Evolutionary conservation across 169 alveolate genomes (phyloP), one percentile per base, ranked within the genome.

Genomic region (Eimeria maxima): DNA sequence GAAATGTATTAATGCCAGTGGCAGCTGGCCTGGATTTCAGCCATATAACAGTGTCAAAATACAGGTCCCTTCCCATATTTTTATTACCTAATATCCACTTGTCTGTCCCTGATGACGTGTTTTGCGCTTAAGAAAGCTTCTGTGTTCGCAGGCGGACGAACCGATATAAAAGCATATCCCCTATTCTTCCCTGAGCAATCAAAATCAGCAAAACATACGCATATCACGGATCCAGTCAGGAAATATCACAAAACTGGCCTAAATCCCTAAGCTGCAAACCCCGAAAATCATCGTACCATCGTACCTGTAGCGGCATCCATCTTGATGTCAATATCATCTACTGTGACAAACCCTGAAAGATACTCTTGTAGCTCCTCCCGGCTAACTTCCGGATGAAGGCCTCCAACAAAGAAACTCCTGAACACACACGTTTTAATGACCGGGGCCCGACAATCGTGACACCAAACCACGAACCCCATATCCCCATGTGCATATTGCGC

Each of bases 381-480:
- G 44, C 47, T 86, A 38, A 86, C 50, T 3, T 86, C 93, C 63
- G 65, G 93, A 20, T 86, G 93, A 18, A 86, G 73, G 29, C 83
- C 93, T 27, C 93, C 93, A 86, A 86, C 93, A 63, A 86, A 86
- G 93, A 47, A 86, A 86, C 93, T 86, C 81, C 93, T 86, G 81
- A 10, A 45, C 83, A 63, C 22, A 53, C 65, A 86, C 0, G 29
- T 20, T 16, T 45, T 42, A 4, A 29, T 8, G 67, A n/a, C 14
- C 38, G 38, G 29, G 29, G 5, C 47, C 55, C 47, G 44, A 63
- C 8, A 22, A 45, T 50, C 7, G 50, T 86, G 29, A 63, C 11
- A 73, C 53, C 65, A 20, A 14, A 38, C 65, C 29, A 20, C 27
- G 20, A 3, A 2, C 13, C 55, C 67, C 78, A 4, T 0, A 10